phyloP scores from a whole-genome alignment of 371 early-diverging fungal species.

The Capillidium rhysosporum region DNA sequence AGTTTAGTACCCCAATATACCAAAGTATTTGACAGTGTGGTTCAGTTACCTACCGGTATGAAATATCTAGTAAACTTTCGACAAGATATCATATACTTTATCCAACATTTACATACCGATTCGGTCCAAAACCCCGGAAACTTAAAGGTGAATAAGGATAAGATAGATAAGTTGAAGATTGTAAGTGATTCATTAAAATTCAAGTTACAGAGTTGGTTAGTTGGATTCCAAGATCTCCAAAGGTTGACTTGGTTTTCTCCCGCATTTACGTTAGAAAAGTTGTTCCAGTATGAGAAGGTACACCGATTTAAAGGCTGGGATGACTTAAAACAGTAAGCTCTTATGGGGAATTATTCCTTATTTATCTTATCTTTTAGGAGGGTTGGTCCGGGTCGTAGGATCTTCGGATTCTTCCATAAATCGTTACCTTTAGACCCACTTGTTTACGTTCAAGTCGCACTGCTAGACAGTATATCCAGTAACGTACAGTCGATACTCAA shows the following conservation, averaged over 20 bases:
- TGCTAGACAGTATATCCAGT: slow-evolving; percentile 26
- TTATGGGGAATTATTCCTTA: not conserved
- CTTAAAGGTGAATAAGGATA: not conserved
- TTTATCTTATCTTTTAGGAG: slow-evolving; percentile 14
- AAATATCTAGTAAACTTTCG: slow-evolving; percentile 51
- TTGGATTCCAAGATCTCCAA: slow-evolving; percentile 44
- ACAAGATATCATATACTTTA: slow-evolving; percentile 30
- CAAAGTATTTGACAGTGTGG: slow-evolving; percentile 45
- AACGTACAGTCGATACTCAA: slow-evolving; percentile 28
- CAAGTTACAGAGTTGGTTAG: slow-evolving; percentile 39
- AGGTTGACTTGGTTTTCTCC: slow-evolving; percentile 60
- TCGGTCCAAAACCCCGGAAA: too few species aligned
- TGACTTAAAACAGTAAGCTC: slow-evolving; percentile 41
- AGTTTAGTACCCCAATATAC: slow-evolving; percentile 37
- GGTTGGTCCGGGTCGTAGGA: slow-evolving; percentile 49
- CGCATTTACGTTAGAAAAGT: slow-evolving; percentile 55
- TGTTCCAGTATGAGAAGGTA: slow-evolving; percentile 60
- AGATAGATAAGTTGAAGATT: slow-evolving; percentile 16
- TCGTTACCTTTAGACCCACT: slow-evolving; percentile 50
- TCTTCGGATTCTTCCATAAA: slow-evolving; percentile 59
- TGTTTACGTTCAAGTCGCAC: slow-evolving; percentile 64
- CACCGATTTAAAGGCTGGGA: slow-evolving; percentile 54
- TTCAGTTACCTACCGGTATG: slow-evolving; percentile 50
- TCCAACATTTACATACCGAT: too few species aligned
- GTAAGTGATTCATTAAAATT: slow-evolving; percentile 34